These are phyloP conservation scores for Solanum chilense DNA, from an alignment of 257 asterid genomes.

Conservation along the genomic window DNA sequence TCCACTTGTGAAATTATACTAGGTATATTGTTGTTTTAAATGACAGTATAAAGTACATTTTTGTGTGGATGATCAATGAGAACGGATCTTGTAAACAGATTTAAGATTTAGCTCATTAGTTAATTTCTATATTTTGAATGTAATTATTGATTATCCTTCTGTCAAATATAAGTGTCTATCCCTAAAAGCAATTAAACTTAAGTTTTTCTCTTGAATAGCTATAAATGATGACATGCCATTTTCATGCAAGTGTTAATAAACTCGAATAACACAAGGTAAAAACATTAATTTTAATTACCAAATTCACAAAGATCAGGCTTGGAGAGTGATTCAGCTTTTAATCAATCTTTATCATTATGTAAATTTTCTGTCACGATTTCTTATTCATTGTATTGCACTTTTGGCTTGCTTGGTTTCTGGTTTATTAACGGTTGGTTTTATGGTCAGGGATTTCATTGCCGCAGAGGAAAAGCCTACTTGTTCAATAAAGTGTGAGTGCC, in stretches of 20 bases:
- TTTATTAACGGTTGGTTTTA: not conserved
- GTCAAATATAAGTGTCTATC: not conserved
- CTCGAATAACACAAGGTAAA: not conserved
- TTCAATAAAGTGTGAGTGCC: slow-evolving; percentile 60
- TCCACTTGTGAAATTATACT: not conserved
- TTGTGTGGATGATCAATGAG: not conserved
- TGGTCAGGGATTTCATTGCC: slow-evolving; percentile 65
- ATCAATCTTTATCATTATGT: not conserved
- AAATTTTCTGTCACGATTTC: not conserved
- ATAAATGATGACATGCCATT: not conserved
- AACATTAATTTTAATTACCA: not conserved
- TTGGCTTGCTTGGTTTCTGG: not conserved
- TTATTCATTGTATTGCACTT: not conserved
- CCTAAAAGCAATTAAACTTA: not conserved
- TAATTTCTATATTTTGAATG: not conserved
- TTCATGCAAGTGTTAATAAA: not conserved
- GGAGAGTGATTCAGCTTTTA: not conserved
- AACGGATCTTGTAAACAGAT: not conserved
- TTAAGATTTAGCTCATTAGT: not conserved
- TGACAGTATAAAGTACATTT: not conserved
- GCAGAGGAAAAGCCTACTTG: slow-evolving; percentile 80
- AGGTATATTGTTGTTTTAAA: not conserved
- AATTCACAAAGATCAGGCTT: not conserved
- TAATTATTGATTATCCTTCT: not conserved
- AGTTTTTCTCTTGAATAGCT: not conserved